Evolutionary conservation across 2,329 filamentous ascomycete species (phyloP), one percentile per base, ranked within the genome.

Genomic region (Pestalotiopsis sp.): DNA sequence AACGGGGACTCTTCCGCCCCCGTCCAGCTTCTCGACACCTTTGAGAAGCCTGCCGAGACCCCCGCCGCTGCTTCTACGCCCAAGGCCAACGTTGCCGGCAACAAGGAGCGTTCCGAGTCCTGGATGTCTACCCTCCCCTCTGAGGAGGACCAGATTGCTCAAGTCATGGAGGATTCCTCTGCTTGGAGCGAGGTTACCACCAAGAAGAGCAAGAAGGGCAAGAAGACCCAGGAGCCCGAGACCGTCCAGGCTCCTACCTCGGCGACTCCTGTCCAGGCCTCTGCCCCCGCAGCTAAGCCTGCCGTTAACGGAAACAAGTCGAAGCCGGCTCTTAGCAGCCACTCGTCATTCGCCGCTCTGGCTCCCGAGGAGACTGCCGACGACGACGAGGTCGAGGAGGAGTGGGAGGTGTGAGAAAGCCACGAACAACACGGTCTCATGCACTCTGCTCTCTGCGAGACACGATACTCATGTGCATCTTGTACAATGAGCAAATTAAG

Each of bases 171-270:
- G 73, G 80, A 89, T 72, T 81, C 83, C 58, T 78, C 79, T 25
- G 77, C 80, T 20, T 91, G 89, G 89, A 89, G 82, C 77, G 89
- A 88, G 39, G 89, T 91, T 64, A 79, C 78, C 25, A 85, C 83
- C 75, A 79, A 79, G 75, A 77, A 77, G 73, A 73, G 77, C 64
- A 81, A 81, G 77, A 83, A 82, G 77, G 81, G 78, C 68, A 82
- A 82, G 71, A 76, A 75, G 77, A 68, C 75, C 3, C 78, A 78
- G 70, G 84, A 85, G 79, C 77, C 77, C 68, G 79, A 82, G 38
- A 75, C 81, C 6, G 78, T 31, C 27, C 27, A 77, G 23, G 78
- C 80, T 57, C 80, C 84, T 68, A 71, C 74, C 58, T 66, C 74
- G 5, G 68, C 75, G 68, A 70, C 74, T 23, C 64, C 73, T 20